Evolutionary conservation across 129 eudicot species (phyloP).

Genomic region (Arctium minus): DNA sequence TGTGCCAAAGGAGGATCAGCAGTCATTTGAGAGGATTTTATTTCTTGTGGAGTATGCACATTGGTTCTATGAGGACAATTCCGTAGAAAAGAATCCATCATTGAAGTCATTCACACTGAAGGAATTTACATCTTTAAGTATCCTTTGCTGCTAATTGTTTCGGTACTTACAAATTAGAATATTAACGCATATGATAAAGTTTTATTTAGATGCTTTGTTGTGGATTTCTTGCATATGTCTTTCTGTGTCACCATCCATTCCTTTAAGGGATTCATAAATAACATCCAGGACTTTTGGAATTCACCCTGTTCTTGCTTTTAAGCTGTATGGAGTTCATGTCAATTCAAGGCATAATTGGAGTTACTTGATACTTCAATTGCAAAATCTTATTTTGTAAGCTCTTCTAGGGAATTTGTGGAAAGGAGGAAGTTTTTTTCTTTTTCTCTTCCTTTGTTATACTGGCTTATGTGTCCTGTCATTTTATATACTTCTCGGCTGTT

Average conservation of each 20-base stretch:
- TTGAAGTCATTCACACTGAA: conserved; percentile 83
- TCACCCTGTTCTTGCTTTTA: background rate
- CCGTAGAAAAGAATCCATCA: conserved; percentile 94
- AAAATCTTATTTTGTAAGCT: background rate
- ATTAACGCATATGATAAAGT: background rate
- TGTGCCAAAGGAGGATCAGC: conserved; percentile 97
- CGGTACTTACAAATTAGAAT: background rate
- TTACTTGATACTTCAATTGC: background rate
- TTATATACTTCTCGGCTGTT: background rate
- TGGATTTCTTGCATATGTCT: background rate
- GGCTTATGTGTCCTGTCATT: background rate
- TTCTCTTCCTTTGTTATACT: background rate
- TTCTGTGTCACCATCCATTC: background rate
- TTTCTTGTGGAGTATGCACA: conserved; percentile 99
- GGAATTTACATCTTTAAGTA: conserved; percentile 95
- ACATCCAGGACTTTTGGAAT: background rate
- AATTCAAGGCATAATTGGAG: background rate
- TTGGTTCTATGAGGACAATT: conserved; percentile 96
- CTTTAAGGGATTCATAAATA: background rate
- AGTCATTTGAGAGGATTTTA: conserved; percentile 92
- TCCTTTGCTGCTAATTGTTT: conserved; percentile 42
- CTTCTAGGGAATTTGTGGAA: background rate
- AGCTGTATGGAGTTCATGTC: background rate
- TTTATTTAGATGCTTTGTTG: background rate
- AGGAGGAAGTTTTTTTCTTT: background rate